Conservation (phyloP, 495 filamentous ascomycete genomes). For the Podospora bellae-mahoneyi region DNA sequence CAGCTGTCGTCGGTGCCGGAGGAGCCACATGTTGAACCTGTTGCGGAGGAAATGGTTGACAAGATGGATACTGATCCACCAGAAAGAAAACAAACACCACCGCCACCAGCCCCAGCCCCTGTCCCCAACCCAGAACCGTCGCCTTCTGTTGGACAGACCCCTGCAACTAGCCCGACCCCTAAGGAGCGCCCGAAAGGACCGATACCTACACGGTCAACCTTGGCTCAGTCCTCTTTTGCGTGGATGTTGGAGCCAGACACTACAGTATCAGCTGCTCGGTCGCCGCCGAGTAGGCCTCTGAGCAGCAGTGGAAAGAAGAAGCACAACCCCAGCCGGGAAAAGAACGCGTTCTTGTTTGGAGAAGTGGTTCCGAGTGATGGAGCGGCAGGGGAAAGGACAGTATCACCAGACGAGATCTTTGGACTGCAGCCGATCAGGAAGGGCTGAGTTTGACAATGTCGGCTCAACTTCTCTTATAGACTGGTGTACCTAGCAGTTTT, state of each 20-base stretch:
- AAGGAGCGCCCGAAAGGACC: constrained; percentile 29
- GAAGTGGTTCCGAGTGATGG: constrained; percentile 40
- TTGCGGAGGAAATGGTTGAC: constrained; percentile 15
- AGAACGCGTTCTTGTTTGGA: constrained; percentile 56
- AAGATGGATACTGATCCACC: constrained; percentile 31
- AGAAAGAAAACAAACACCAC: constrained; percentile 17
- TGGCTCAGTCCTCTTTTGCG: constrained; percentile 84
- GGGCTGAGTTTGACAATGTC: background rate
- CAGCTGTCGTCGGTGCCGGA: constrained; percentile 12
- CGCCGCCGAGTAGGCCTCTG: constrained; percentile 19
- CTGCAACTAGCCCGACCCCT: constrained; percentile 10
- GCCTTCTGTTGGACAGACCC: constrained; percentile 1
- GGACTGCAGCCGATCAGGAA: constrained; percentile 44
- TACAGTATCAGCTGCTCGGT: constrained; percentile 18
- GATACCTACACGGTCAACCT: constrained; percentile 59
- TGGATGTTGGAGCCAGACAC: constrained; percentile 80
- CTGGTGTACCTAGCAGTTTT: too few relatives aligned
- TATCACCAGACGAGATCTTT: constrained; percentile 44
- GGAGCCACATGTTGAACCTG: background rate
- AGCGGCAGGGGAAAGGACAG: constrained; percentile 19
- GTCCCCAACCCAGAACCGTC: constrained; percentile 16
- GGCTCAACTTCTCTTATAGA: too few relatives aligned
- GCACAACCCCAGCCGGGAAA: constrained; percentile 45
- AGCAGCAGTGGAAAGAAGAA: constrained; percentile 14
- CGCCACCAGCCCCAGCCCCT: background rate